phyloP scores from a whole-genome alignment of 306 rosid species.

The Casuarina equisetifolia region DNA sequence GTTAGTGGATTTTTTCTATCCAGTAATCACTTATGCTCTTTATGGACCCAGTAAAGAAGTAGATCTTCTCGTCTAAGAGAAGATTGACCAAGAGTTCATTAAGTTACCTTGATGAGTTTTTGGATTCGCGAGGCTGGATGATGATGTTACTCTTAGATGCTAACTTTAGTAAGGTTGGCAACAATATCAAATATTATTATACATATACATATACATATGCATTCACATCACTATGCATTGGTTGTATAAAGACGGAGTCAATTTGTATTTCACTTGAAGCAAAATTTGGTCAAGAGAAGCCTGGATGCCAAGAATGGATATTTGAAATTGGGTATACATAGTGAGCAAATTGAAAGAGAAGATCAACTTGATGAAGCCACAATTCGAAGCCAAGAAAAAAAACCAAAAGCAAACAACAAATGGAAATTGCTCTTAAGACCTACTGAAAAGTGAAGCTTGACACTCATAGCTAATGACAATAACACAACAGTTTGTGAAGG shows the following conservation, averaged over 20 bases:
- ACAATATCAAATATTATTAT: too few species aligned
- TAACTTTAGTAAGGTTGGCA: not conserved
- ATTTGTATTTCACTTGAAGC: not conserved
- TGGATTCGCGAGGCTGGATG: too few species aligned
- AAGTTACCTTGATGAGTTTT: too few species aligned
- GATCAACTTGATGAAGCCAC: not conserved
- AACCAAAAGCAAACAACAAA: not conserved
- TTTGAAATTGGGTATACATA: not conserved
- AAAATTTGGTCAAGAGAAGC: not conserved
- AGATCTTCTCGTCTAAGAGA: too few species aligned
- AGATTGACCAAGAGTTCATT: too few species aligned
- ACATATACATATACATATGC: too few species aligned
- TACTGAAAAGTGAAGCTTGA: not conserved
- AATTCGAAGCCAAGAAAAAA: not conserved
- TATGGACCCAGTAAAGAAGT: too few species aligned
- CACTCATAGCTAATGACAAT: not conserved
- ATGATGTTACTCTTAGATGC: not conserved
- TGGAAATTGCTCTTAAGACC: not conserved
- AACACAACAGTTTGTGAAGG: not conserved
- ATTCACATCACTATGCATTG: too few species aligned
- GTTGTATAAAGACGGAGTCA: too few species aligned
- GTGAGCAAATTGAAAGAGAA: not conserved
- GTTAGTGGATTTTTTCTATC: too few species aligned
- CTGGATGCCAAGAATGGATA: not conserved
- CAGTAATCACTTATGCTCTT: too few species aligned